These are phyloP conservation scores for Epichloe coenophiala DNA, from an alignment of 2,329 filamentous ascomycete species.

Conservation along the genomic window DNA sequence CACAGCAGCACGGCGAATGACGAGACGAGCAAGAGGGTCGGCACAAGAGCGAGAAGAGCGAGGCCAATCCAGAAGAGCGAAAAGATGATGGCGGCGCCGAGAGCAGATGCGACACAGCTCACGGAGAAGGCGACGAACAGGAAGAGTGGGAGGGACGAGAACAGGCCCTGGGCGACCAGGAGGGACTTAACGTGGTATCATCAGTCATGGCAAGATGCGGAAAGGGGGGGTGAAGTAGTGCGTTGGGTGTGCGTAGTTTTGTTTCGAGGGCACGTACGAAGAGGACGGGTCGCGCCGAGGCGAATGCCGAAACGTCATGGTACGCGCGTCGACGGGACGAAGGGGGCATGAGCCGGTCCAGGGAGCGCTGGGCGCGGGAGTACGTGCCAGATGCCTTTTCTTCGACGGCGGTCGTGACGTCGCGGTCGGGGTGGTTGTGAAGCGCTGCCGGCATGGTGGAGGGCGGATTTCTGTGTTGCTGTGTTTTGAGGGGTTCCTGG, in stretches of 20 bases:
- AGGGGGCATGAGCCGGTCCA: slow-evolving; percentile 43
- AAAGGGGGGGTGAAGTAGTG: background rate
- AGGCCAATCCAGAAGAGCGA: slow-evolving; percentile 54
- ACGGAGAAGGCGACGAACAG: slow-evolving; percentile 55
- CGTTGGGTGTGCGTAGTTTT: too few relatives aligned
- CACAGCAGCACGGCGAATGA: slow-evolving; percentile 51
- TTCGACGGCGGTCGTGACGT: too few relatives aligned
- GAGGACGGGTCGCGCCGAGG: slow-evolving; percentile 51
- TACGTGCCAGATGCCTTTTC: slow-evolving; percentile 16
- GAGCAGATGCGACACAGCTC: slow-evolving; percentile 47
- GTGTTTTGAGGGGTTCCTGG: background rate
- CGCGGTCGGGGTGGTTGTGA: background rate
- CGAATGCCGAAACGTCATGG: slow-evolving; percentile 39
- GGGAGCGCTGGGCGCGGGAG: slow-evolving; percentile 28
- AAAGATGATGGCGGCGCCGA: slow-evolving; percentile 50
- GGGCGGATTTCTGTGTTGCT: background rate
- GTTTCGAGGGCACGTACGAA: slow-evolving; percentile 37
- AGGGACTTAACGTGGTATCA: slow-evolving; percentile 43
- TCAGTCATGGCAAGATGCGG: background rate
- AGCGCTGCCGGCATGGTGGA: slow-evolving; percentile 2
- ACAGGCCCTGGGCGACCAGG: slow-evolving; percentile 46
- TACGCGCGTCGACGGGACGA: slow-evolving; percentile 44
- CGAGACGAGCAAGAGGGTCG: slow-evolving; percentile 53
- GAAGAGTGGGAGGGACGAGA: slow-evolving; percentile 53
- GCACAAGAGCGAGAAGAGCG: slow-evolving; percentile 53